phyloP scores from a whole-genome alignment of 345 rosid species.

The Corchorus capsularis region DNA sequence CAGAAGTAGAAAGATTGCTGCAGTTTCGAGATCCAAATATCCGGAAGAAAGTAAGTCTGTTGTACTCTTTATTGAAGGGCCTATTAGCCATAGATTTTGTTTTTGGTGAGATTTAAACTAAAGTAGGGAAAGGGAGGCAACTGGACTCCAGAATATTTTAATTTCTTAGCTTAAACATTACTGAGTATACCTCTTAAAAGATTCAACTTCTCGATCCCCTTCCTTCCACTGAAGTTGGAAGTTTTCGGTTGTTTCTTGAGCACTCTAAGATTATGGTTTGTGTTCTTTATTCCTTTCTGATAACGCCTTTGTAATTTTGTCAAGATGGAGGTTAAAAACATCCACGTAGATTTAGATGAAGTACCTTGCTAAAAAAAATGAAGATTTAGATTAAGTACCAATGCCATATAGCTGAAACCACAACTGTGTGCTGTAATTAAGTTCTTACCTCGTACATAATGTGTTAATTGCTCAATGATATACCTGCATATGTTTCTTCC shows the following conservation, averaged over 20 bases:
- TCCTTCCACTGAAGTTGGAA: neutral
- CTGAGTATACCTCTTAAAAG: neutral
- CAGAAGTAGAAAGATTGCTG: conserved; percentile 95
- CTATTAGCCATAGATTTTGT: neutral
- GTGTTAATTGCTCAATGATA: conserved; percentile 9
- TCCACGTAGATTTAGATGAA: conserved; percentile 1
- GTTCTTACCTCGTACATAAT: neutral
- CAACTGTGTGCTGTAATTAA: neutral
- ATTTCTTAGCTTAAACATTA: neutral
- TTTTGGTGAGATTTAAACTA: conserved; percentile 4
- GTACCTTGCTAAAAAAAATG: too few species aligned
- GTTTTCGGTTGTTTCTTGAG: conserved; percentile 9
- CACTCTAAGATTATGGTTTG: neutral
- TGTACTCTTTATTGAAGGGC: conserved; percentile 10
- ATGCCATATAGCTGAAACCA: neutral
- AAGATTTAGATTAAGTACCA: neutral
- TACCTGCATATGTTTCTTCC: neutral
- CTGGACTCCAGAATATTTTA: neutral
- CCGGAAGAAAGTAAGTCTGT: conserved; percentile 78
- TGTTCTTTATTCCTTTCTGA: neutral
- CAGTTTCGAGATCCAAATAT: conserved; percentile 99
- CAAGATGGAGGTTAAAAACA: neutral
- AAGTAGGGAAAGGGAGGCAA: neutral
- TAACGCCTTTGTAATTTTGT: conserved; percentile 1
- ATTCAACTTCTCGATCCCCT: conserved; percentile 2